Percentiles rank a stretch among this genome's conserved stretches.
These are phyloP conservation scores for Brasilioporus rufonigricans DNA, from an alignment of 768 basidiomycete species.

Conservation along the genomic window DNA sequence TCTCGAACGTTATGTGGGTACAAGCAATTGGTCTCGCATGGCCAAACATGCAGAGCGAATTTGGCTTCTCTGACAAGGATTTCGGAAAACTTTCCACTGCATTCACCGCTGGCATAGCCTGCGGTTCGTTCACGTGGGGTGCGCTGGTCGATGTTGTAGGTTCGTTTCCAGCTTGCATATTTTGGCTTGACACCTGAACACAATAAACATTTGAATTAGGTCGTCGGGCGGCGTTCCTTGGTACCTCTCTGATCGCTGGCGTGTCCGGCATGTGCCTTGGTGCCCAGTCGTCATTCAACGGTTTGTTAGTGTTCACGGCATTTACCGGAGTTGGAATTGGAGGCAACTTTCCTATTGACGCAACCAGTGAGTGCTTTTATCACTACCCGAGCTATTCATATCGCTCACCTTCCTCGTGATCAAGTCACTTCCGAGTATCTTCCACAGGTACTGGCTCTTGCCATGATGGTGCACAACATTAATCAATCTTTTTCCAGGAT, in stretches of 20 bases:
- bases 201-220: slow-evolving; percentile 5
- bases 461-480: neutral
- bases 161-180: neutral
- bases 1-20: slow-evolving; percentile 11
- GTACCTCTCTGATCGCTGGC: slow-evolving; percentile 13
- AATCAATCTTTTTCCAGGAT: slow-evolving; percentile 1
- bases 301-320: slow-evolving; percentile 8
- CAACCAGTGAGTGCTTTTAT: slow-evolving; percentile 6
- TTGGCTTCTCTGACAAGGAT: slow-evolving; percentile 18
- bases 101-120: neutral
- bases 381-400: neutral
- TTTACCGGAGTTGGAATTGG: slow-evolving; percentile 14
- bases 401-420: neutral
- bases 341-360: slow-evolving; percentile 15
- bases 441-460: slow-evolving; percentile 3
- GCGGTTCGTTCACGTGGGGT: slow-evolving; percentile 12
- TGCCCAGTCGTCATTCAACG: slow-evolving; percentile 9
- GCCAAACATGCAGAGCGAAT: slow-evolving; percentile 11
- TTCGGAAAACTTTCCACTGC: slow-evolving; percentile 4
- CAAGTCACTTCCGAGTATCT: slow-evolving; percentile 15
- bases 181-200: neutral
- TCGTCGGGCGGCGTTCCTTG: slow-evolving; percentile 14
- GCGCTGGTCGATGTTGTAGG: slow-evolving; percentile 17
- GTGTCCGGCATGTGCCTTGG: slow-evolving; percentile 14
- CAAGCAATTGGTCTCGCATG: neutral